phyloP scores from a whole-genome alignment of 2,329 filamentous ascomycete species.

The Cordyceps farinosa region DNA sequence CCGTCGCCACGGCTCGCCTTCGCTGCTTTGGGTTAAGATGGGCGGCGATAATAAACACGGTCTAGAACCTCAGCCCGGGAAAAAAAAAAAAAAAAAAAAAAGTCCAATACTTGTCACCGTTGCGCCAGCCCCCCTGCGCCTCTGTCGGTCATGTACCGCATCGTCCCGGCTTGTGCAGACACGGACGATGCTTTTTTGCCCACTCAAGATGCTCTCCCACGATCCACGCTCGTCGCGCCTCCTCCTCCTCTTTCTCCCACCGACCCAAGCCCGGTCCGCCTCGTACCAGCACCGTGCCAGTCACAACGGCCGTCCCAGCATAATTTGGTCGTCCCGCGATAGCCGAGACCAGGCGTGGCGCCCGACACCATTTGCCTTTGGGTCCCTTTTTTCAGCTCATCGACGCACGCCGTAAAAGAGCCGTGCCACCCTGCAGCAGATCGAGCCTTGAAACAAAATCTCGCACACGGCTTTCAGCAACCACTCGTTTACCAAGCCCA shows the following conservation, averaged over 20 bases:
- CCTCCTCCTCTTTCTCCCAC: neutral
- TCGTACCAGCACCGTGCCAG: neutral
- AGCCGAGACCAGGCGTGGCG: constrained; percentile 13
- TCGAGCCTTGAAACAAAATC: neutral
- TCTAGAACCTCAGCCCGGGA: constrained; percentile 18
- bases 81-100: constrained; percentile 5
- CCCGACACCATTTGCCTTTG: neutral
- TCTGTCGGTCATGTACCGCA: constrained; percentile 15
- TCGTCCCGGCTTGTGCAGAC: constrained; percentile 11
- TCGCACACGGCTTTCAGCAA: neutral
- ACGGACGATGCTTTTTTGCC: neutral
- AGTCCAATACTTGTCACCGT: constrained; percentile 4
- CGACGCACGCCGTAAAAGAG: neutral
- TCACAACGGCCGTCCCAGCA: neutral
- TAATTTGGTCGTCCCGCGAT: constrained; percentile 13
- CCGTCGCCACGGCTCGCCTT: constrained; percentile 4
- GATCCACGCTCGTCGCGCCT: neutral
- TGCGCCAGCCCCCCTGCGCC: constrained; percentile 9
- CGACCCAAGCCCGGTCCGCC: neutral
- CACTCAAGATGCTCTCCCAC: neutral
- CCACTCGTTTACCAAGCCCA: neutral
- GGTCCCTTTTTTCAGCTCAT: constrained; percentile 10
- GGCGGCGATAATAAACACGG: constrained; percentile 15
- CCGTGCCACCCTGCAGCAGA: neutral
- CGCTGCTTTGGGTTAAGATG: constrained; percentile 16